Evolutionary conservation across 208 protist species (phyloP).

Genomic region (Leishmania aethiopica): DNA sequence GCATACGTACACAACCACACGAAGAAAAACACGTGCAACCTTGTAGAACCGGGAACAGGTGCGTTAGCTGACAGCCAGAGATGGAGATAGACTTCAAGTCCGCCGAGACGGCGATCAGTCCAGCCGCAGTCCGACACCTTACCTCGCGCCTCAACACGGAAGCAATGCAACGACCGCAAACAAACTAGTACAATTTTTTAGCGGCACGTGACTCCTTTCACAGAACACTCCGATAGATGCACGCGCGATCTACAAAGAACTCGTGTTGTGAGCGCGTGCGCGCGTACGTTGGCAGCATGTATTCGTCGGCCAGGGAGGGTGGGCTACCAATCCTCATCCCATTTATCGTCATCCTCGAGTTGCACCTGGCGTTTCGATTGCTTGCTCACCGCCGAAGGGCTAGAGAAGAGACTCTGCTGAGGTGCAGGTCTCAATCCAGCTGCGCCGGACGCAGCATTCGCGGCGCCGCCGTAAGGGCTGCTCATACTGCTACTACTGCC

Average conservation of each 20-base stretch:
- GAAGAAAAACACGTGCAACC: not conserved
- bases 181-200: not conserved
- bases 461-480: not conserved
- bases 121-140: too few species aligned
- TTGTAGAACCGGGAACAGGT: not conserved
- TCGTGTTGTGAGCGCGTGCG: not conserved
- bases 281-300: not conserved
- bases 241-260: not conserved
- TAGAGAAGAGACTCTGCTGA: not conserved
- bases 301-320: not conserved
- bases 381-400: conserved; percentile 1
- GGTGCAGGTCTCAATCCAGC: too few species aligned
- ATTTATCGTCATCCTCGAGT: conserved; percentile 52
- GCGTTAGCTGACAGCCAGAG: not conserved
- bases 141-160: not conserved
- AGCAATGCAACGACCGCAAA: not conserved
- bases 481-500: conserved; percentile 1
- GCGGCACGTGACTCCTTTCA: too few species aligned
- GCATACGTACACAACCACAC: not conserved
- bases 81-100: not conserved
- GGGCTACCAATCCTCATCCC: conserved; percentile 64
- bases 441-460: not conserved
- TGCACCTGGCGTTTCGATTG: conserved; percentile 21
- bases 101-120: not conserved
- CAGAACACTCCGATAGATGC: not conserved